Percentiles rank a stretch among this genome's conserved stretches.
Evolutionary conservation across 805 yeast species (phyloP).

Genomic region (Kuraishia ogatae): DNA sequence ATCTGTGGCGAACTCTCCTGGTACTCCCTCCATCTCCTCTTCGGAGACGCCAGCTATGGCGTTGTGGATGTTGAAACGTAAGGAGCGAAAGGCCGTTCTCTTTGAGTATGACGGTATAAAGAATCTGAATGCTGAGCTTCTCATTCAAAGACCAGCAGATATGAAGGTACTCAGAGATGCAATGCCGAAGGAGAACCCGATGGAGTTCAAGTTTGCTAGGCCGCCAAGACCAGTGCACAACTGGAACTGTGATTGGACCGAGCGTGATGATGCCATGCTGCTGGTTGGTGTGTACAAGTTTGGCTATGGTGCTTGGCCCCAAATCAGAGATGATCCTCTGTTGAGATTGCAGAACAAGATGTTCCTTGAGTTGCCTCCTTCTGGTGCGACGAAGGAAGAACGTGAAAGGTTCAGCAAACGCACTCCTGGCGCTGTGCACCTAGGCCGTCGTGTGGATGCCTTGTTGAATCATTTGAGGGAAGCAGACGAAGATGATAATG

Average conservation of each 20-base stretch:
- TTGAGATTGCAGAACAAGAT: conserved; percentile 79
- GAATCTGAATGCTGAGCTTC: conserved; percentile 83
- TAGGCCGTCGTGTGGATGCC: conserved; percentile 87
- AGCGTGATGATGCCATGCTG: conserved; percentile 77
- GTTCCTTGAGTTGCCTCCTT: conserved; percentile 39
- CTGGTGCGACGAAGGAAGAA: conserved; percentile 25
- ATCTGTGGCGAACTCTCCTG: neutral
- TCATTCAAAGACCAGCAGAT: conserved; percentile 79
- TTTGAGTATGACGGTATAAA: conserved; percentile 86
- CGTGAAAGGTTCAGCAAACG: conserved; percentile 38
- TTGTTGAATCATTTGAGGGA: conserved; percentile 64
- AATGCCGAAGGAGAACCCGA: conserved; percentile 47
- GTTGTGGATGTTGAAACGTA: conserved; percentile 54
- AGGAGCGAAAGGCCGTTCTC: conserved; percentile 82
- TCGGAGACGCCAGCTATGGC: conserved; percentile 35
- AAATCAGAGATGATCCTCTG: conserved; percentile 92
- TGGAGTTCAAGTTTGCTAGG: conserved; percentile 48
- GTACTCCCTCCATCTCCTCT: conserved; percentile 16
- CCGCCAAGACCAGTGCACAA: conserved; percentile 76
- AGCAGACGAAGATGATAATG: conserved; percentile 12
- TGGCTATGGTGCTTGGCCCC: conserved; percentile 94
- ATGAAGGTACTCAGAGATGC: conserved; percentile 52
- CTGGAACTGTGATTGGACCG: conserved; percentile 87
- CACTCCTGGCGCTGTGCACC: conserved; percentile 87
- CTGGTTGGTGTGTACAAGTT: conserved; percentile 83